Evolutionary conservation across 2,329 filamentous ascomycete genomes (phyloP).

Genomic region (Botrytis tulipae): DNA sequence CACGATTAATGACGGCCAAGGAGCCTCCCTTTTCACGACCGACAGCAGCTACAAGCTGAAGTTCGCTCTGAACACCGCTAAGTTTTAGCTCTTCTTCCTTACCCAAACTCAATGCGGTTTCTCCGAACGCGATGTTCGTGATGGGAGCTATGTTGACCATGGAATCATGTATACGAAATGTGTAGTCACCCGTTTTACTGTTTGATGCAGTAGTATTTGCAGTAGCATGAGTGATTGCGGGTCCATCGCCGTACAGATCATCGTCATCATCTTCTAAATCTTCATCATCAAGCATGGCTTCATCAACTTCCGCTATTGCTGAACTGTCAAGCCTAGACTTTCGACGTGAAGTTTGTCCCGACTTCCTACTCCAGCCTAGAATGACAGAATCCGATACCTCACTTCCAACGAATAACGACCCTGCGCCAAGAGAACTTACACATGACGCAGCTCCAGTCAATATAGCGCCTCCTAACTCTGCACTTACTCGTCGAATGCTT

Average conservation of each 20-base stretch:
- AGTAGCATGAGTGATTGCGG: slow-evolving; percentile 39
- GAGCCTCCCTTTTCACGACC: slow-evolving; percentile 66
- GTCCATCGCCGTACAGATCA: slow-evolving; percentile 63
- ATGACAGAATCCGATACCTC: slow-evolving; percentile 79
- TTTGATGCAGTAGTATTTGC: slow-evolving; percentile 40
- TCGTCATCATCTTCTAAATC: slow-evolving; percentile 56
- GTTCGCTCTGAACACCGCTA: slow-evolving; percentile 52
- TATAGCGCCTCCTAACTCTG: slow-evolving; percentile 61
- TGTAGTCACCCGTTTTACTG: slow-evolving; percentile 60
- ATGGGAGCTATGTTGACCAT: slow-evolving; percentile 79
- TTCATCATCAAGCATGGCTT: slow-evolving; percentile 46
- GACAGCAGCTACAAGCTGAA: slow-evolving; percentile 59
- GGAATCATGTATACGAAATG: slow-evolving; percentile 74
- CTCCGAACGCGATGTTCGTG: slow-evolving; percentile 69
- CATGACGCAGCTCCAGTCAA: slow-evolving; percentile 66
- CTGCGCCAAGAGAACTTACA: slow-evolving; percentile 64
- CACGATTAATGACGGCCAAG: slow-evolving; percentile 73
- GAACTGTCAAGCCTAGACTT: slow-evolving; percentile 56
- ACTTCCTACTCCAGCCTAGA: slow-evolving; percentile 73
- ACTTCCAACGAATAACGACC: slow-evolving; percentile 79
- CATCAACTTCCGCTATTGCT: slow-evolving; percentile 52
- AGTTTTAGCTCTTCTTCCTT: slow-evolving; percentile 47
- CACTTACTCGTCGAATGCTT: slow-evolving; percentile 63
- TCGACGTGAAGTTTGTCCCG: slow-evolving; percentile 59
- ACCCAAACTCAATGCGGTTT: slow-evolving; percentile 46